A percentile compares a stretch with the other conserved stretches of the same genome.
Evolutionary conservation across 208 protist genomes (phyloP).

Genomic region (Trypanosoma lewisi): DNA sequence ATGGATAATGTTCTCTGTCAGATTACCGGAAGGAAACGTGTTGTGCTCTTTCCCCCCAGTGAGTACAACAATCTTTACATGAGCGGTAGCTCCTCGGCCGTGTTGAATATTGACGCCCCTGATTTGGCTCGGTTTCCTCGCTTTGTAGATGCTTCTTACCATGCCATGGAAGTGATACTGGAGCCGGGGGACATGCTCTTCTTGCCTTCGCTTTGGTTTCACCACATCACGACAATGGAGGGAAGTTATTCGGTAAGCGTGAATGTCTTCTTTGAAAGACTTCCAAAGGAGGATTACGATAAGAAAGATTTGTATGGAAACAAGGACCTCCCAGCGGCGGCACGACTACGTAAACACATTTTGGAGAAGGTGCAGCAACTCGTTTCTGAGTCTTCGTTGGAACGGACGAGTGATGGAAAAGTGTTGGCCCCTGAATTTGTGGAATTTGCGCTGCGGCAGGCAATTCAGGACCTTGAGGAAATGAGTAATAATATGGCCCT

Average conservation of each 20-base stretch:
- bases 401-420: slow-evolving; percentile 25
- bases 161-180: slow-evolving; percentile 71
- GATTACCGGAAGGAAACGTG: slow-evolving; percentile 85
- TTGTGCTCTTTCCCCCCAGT: slow-evolving; percentile 87
- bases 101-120: slow-evolving; percentile 76
- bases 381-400: slow-evolving; percentile 17
- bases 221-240: slow-evolving; percentile 81
- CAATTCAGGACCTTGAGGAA: slow-evolving; percentile 75
- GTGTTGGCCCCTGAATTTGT: slow-evolving; percentile 38
- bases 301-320: slow-evolving; percentile 90
- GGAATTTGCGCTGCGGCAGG: slow-evolving; percentile 79
- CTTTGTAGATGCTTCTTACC: slow-evolving; percentile 74
- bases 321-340: slow-evolving; percentile 72
- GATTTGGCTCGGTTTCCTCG: slow-evolving; percentile 78
- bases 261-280: slow-evolving; percentile 89
- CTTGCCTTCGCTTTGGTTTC: slow-evolving; percentile 92
- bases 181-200: slow-evolving; percentile 92
- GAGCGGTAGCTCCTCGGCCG: slow-evolving; percentile 80
- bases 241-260: slow-evolving; percentile 72
- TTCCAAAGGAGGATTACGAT: slow-evolving; percentile 63
- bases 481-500: slow-evolving; percentile 41
- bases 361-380: slow-evolving; percentile 26
- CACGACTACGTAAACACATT: slow-evolving; percentile 45
- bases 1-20: slow-evolving; percentile 94
- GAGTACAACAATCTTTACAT: slow-evolving; percentile 90